These are phyloP conservation scores for Petasospora fabianii DNA, from an alignment of 1,139 yeast genomes.

Conservation along the genomic window DNA sequence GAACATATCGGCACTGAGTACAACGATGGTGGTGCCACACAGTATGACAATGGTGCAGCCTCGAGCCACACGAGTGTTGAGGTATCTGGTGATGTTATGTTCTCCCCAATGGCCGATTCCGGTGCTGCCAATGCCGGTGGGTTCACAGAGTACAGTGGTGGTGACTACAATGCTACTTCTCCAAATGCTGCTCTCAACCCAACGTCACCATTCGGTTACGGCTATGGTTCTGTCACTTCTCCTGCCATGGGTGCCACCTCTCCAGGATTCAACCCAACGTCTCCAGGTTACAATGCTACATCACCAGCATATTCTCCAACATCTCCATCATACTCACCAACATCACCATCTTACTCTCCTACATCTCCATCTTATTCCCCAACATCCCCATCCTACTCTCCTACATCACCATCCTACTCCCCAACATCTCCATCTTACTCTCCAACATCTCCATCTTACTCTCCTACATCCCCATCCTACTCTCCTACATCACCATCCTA, in stretches of 20 bases:
- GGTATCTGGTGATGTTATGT: slow-evolving; percentile 79
- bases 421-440: slow-evolving; percentile 69
- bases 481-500: slow-evolving; percentile 70
- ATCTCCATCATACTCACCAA: slow-evolving; percentile 61
- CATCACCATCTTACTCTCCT: slow-evolving; percentile 65
- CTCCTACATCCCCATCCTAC: slow-evolving; percentile 74
- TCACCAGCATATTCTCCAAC: slow-evolving; percentile 74
- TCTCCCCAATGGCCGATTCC: slow-evolving; percentile 91
- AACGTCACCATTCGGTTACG: slow-evolving; percentile 46
- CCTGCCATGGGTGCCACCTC: slow-evolving; percentile 63
- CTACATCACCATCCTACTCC: slow-evolving; percentile 66
- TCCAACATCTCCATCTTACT: slow-evolving; percentile 66
- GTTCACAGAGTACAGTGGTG: slow-evolving; percentile 84
- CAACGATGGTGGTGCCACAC: slow-evolving; percentile 89
- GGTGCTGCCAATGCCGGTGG: slow-evolving; percentile 86
- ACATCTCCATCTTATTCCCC: slow-evolving; percentile 72
- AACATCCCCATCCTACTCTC: slow-evolving; percentile 64
- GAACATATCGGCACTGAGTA: slow-evolving; percentile 40
- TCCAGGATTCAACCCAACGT: slow-evolving; percentile 70
- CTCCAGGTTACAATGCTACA: slow-evolving; percentile 70
- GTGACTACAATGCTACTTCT: slow-evolving; percentile 54
- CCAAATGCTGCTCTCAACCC: slow-evolving; percentile 44
- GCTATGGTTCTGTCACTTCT: slow-evolving; percentile 70
- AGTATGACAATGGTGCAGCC: slow-evolving; percentile 81
- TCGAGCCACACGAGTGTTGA: slow-evolving; percentile 71